phyloP scores from a whole-genome alignment of 345 rosid genomes.

The Triadica sebifera region DNA sequence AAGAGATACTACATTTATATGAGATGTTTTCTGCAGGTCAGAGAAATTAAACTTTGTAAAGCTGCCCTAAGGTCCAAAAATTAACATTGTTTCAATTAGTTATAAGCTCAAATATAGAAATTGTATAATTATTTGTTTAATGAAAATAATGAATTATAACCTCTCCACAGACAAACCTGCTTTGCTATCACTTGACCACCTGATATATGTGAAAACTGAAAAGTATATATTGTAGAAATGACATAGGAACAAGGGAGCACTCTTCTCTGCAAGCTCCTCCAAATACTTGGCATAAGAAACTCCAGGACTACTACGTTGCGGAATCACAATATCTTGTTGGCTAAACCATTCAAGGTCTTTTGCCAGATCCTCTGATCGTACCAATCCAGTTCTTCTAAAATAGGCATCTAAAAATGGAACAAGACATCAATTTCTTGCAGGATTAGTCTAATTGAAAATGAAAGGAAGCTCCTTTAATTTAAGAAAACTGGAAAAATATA shows the following conservation, averaged over 20 bases:
- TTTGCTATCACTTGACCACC: slow-evolving; percentile 77
- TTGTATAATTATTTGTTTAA: background rate
- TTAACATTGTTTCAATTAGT: background rate
- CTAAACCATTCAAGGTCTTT: slow-evolving; percentile 70
- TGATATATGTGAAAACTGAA: slow-evolving; percentile 84
- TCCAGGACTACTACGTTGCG: slow-evolving; percentile 65
- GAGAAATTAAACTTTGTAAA: background rate
- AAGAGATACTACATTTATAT: background rate
- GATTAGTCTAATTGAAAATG: background rate
- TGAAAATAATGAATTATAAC: background rate
- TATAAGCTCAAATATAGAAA: background rate
- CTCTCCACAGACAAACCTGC: slow-evolving; percentile 39
- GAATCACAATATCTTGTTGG: slow-evolving; percentile 42
- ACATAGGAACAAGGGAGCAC: slow-evolving; percentile 71
- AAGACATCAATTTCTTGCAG: background rate
- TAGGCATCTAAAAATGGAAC: slow-evolving; percentile 54
- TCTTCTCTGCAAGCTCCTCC: slow-evolving; percentile 64
- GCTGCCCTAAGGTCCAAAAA: background rate
- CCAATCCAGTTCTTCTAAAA: slow-evolving; percentile 87
- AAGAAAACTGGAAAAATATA: background rate
- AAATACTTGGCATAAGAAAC: slow-evolving; percentile 61
- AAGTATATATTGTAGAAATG: slow-evolving; percentile 91
- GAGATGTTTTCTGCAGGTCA: background rate
- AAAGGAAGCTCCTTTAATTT: too few relatives aligned
- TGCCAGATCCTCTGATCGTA: slow-evolving; percentile 56